Evolutionary conservation across 106 monocot species (phyloP), one percentile per base, ranked within the genome.

Genomic region (Allium fistulosum): DNA sequence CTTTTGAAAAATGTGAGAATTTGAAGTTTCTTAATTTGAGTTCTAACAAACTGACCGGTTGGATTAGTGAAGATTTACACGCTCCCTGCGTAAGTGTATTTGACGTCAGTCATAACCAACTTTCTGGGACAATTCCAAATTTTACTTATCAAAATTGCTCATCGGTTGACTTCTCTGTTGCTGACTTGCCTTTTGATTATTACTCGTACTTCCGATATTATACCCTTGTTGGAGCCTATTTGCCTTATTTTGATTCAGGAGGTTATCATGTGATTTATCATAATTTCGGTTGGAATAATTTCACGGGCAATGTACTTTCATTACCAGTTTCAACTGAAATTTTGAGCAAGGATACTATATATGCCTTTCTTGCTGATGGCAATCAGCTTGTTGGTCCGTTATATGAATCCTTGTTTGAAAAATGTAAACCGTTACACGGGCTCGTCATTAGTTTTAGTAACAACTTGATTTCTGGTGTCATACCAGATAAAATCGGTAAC

Each of bases 11-110:
- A 53, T 94, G 94, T 77, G 66, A 13, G 59, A 85, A 88, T 76
- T 81, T 94, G 3, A 85, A 79, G 26, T 78, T 80, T 76, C 75
- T 94, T 58, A 91, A 94, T 58, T 69, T 94, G 69, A 94, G 94
- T 65, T 85, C 77, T 8, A 91, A 85, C 69, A 87, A 85, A 62
- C 72, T 94, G 70, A 80, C 85, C 1, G 91, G 91, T 51, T 76
- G 76, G 78, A 56, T 94, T 59, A 55, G 50, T 50, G 79, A 77
- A 60, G 76, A 71, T 17, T 79, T 94, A 55, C 75, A 68, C 15
- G 87, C 91, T 18, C 91, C 94, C 71, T 94, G 94, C 61, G 85
- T 94, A 90, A 75, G 82, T 68, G 69, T 85, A 2, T 94, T 94
- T 68, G 94, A 94, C 87, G 72, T 88, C 49, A 91, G 90, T 74